A percentile compares a stretch with the other conserved stretches of the same genome.
phyloP scores from a whole-genome alignment of 768 basidiomycete species.

The Mycena sanguinolenta region DNA sequence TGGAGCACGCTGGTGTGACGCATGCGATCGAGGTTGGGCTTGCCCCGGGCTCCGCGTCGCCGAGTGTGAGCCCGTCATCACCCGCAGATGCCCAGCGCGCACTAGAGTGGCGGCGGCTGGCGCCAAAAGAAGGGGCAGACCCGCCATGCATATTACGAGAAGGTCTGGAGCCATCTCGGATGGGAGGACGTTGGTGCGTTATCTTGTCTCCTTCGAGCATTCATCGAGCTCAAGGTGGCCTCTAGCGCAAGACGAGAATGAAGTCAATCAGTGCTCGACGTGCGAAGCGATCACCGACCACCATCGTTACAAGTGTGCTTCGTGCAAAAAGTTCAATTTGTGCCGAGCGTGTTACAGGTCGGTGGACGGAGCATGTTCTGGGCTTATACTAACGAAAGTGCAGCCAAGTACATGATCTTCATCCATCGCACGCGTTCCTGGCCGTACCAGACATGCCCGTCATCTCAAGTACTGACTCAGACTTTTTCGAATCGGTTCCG shows the following conservation, averaged over 20 bases:
- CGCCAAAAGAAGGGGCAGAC: constrained; percentile 83
- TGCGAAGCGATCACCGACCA: constrained; percentile 73
- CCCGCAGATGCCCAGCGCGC: constrained; percentile 66
- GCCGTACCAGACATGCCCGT: constrained; percentile 75
- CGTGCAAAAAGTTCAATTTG: constrained; percentile 83
- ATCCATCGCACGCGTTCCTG: constrained; percentile 90
- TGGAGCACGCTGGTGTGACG: constrained; percentile 81
- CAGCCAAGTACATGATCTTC: constrained; percentile 92
- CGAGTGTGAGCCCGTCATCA: constrained; percentile 56
- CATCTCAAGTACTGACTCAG: constrained; percentile 55
- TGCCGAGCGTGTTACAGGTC: constrained; percentile 90
- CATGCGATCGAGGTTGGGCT: constrained; percentile 79
- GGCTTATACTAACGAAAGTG: constrained; percentile 18
- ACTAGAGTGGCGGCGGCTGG: constrained; percentile 74
- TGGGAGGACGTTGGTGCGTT: constrained; percentile 92
- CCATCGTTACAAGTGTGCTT: constrained; percentile 87
- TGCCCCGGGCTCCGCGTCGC: constrained; percentile 62
- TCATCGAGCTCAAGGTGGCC: constrained; percentile 9
- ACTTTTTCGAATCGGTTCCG: constrained; percentile 46
- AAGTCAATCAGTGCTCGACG: constrained; percentile 81
- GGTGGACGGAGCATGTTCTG: constrained; percentile 26
- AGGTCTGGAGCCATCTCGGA: constrained; percentile 84
- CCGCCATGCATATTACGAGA: constrained; percentile 89
- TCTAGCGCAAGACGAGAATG: constrained; percentile 76
- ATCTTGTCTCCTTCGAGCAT: neutral